Evolutionary conservation across 306 rosid genomes (phyloP), one percentile per base, ranked within the genome.

Genomic region (Canavalia gladiata): DNA sequence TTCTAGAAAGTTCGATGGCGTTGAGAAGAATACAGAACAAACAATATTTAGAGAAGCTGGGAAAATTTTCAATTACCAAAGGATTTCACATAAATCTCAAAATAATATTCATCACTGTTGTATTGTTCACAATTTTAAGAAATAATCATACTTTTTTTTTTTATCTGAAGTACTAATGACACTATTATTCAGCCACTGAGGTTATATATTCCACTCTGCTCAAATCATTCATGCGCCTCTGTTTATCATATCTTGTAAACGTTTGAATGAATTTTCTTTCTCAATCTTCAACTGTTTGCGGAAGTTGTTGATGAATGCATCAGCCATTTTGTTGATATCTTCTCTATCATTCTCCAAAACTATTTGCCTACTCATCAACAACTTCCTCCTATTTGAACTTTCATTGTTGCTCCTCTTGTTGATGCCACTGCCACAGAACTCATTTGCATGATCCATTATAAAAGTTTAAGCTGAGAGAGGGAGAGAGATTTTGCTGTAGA

Each of bases 261-360:
- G 73, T 78, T 86, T 86, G 8, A 86, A 82, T 0, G 87, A 86
- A 4, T 83, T 90, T 30, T 87, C 93, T 12, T 87, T 76, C 79
- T 91, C 88, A 56, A 82, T 79, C 79, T 87, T 86, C 0, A 92
- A 84, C 55, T 87, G 91, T 49, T 81, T 87, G 68, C 79, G 87
- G 75, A 89, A 89, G 68, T 86, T 87, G 51, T 42, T 87, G 59
- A 92, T 90, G 79, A 92, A 92, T 74, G 90, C 85, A 65, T 90
- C 91, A 8, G 94, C 97, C 82, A 64, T 76, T 29, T 72, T 68
- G 78, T 90, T 81, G 41, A 88, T 58, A 52, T 88, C 91, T 31
- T 79, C 87, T 50, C 66, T 60, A 31, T 66, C 88, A 49, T 84
- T 85, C 7, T 67, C 62, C 29, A 7, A 30, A 25, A 6, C 78